These are phyloP conservation scores for Hura crepitans DNA, from an alignment of 441 rosid genomes.

Conservation along the genomic window DNA sequence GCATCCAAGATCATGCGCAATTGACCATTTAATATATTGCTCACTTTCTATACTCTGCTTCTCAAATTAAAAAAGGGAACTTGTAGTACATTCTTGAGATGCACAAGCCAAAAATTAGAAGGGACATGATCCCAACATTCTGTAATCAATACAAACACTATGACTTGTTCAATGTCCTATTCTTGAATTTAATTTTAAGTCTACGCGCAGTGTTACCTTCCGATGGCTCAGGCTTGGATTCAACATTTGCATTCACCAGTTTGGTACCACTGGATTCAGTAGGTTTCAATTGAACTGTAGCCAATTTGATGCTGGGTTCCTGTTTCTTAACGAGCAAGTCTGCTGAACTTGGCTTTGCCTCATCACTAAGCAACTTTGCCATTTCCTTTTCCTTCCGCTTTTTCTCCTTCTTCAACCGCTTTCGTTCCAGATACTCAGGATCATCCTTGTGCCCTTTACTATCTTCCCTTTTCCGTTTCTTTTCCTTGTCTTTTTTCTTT, in stretches of 20 bases:
- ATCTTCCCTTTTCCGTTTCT: constrained; percentile 61
- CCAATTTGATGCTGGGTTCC: constrained; percentile 28
- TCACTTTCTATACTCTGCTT: background rate
- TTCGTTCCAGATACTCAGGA: constrained; percentile 66
- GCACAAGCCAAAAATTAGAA: constrained; percentile 13
- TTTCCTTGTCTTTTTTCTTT: constrained; percentile 55
- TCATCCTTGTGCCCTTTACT: constrained; percentile 39
- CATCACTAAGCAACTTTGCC: constrained; percentile 50
- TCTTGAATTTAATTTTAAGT: constrained; percentile 69
- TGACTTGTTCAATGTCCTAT: constrained; percentile 44
- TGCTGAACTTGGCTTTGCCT: constrained; percentile 31
- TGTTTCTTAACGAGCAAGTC: constrained; percentile 30
- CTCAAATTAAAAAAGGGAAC: background rate
- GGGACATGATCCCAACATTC: constrained; percentile 12
- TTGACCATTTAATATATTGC: background rate
- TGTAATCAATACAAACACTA: constrained; percentile 2
- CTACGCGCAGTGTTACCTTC: constrained; percentile 47
- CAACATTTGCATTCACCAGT: constrained; percentile 33
- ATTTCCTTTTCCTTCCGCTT: constrained; percentile 72
- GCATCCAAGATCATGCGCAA: background rate
- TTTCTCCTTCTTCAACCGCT: constrained; percentile 83
- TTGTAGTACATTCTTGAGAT: background rate
- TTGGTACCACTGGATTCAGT: constrained; percentile 41
- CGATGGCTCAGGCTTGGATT: constrained; percentile 47
- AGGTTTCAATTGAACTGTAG: constrained; percentile 32